Evolutionary conservation across 106 monocot genomes (phyloP).

Genomic region (Allium sativum): DNA sequence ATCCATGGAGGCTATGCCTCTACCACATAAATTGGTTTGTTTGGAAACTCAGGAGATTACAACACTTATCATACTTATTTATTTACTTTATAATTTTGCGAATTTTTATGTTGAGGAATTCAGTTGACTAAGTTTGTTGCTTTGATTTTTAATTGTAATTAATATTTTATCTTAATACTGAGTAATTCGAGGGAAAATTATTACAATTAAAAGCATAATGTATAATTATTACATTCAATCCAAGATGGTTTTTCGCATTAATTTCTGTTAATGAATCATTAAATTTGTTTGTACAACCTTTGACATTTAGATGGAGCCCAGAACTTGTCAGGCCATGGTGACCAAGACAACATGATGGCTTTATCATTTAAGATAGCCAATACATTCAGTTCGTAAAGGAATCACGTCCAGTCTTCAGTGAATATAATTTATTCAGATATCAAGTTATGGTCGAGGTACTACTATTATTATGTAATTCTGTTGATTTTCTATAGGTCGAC

Average conservation of each 20-base stretch:
- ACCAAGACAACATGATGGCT: constrained; percentile 35
- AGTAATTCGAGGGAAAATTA: too few relatives aligned
- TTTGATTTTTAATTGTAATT: too few relatives aligned
- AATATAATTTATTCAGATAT: constrained; percentile 68
- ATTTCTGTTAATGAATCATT: not conserved
- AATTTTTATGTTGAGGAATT: too few relatives aligned
- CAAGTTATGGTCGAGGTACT: constrained; percentile 82
- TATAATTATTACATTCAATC: not conserved
- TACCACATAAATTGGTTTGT: too few relatives aligned
- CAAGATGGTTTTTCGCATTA: not conserved
- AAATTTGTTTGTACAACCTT: constrained; percentile 3
- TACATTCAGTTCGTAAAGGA: constrained; percentile 46
- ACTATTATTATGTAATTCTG: too few relatives aligned
- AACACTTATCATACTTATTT: too few relatives aligned
- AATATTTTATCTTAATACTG: too few relatives aligned
- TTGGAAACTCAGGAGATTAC: too few relatives aligned
- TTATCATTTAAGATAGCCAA: constrained; percentile 77
- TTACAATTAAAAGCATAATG: too few relatives aligned
- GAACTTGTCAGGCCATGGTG: constrained; percentile 6
- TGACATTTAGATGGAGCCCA: constrained; percentile 10
- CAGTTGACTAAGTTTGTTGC: too few relatives aligned
- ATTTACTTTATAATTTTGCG: not conserved
- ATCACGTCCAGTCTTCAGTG: constrained; percentile 61
- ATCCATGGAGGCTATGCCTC: too few relatives aligned
- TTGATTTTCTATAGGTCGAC: too few relatives aligned